Evolutionary conservation across 2,329 filamentous ascomycete genomes (phyloP), one percentile per base, ranked within the genome.

Genomic region (Boeremia lycopersici): DNA sequence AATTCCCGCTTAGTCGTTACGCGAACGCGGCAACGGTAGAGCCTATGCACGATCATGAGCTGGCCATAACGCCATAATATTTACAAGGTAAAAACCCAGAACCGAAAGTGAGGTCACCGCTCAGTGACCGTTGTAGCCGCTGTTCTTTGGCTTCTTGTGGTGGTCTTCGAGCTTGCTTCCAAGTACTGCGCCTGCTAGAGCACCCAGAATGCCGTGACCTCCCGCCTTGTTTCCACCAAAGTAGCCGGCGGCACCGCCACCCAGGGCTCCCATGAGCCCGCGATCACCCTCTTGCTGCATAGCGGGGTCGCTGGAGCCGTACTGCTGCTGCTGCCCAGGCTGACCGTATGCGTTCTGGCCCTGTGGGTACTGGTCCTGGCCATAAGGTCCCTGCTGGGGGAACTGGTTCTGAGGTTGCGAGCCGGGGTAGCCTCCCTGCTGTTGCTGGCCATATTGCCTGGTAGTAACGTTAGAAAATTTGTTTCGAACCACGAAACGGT

Each of bases 151-250:
- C 61, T 77, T 77, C 74, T 85, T 84, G 61, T 76, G 60, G 62
- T 82, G 80, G 60, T 86, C 79, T 61, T 85, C 82, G 0, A 83
- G 63, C 56, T 84, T 82, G 65, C 76, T 79, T 1, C 84, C 84
- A 2, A 82, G 50, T 40, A 87, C 77, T 0, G 83, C 84, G 50
- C 84, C 84, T 4, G 82, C 81, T 26, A 87, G 68, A 0, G 83
- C 81, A 10, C 84, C 84, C 9, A 87, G 69, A 28, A 87, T 72
- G 3, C 82, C 82, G n/a, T 82, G 76, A n/a, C 77, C 76, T 19
- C 77, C 80, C 61, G 82, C 77, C 68, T 84, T 84, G 63, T 79
- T 76, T 15, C 84, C 84, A 6, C 83, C 74, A 58, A 82, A 80
- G 59, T 80, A 81, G 1, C 84, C 85, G 4, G 83, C 82, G 3